phyloP scores from a whole-genome alignment of 1,284 basidiomycete genomes.

The Stygiomarasmius scandens region DNA sequence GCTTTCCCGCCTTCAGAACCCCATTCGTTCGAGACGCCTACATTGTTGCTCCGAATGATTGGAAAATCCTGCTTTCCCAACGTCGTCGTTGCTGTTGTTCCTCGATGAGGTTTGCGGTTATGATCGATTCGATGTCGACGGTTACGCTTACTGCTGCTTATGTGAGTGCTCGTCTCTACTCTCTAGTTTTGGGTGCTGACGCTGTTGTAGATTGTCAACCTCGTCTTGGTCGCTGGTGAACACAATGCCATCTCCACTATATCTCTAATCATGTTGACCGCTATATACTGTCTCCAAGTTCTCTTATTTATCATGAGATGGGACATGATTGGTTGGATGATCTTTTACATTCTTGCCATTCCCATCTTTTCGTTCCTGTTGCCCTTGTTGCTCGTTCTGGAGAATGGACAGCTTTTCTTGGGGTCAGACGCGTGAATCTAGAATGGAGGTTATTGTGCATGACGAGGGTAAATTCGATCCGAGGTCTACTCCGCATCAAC shows the following conservation, averaged over 20 bases:
- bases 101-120: slow-evolving; percentile 98
- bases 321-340: slow-evolving; percentile 98
- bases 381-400: slow-evolving; percentile 98
- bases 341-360: slow-evolving; percentile 93
- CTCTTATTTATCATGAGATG: slow-evolving; percentile 87
- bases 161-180: slow-evolving; percentile 53
- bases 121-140: slow-evolving; percentile 91
- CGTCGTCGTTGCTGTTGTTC: slow-evolving; percentile 98
- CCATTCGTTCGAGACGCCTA: slow-evolving; percentile 93
- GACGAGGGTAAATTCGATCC: slow-evolving; percentile 98
- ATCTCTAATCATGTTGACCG: slow-evolving; percentile 90
- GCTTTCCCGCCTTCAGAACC: slow-evolving; percentile 91
- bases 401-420: slow-evolving; percentile 99
- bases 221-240: slow-evolving; percentile 71
- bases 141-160: slow-evolving; percentile 92
- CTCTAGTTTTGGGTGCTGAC: background rate
- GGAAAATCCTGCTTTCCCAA: slow-evolving; percentile 95
- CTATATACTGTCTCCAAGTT: slow-evolving; percentile 91
- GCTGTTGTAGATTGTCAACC: slow-evolving; percentile 81
- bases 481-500: slow-evolving; percentile 87
- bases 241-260: slow-evolving; percentile 71
- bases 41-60: slow-evolving; percentile 91
- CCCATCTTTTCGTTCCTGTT: slow-evolving; percentile 92
- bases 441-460: slow-evolving; percentile 95
- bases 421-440: slow-evolving; percentile 95